These are phyloP conservation scores for Pueraria montana DNA, from an alignment of 306 rosid species.

Conservation along the genomic window DNA sequence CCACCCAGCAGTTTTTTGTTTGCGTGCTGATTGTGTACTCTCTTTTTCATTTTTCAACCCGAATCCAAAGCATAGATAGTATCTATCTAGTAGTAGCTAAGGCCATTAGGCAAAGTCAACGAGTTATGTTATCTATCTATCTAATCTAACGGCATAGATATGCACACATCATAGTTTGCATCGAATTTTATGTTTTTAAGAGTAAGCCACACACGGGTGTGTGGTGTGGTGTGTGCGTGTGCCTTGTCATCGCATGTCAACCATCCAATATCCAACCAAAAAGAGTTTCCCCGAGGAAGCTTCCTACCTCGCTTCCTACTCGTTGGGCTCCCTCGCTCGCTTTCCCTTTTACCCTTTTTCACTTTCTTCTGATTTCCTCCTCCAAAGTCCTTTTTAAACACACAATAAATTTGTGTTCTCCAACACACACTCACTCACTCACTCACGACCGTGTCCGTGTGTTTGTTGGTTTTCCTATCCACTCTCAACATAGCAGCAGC, in stretches of 20 bases:
- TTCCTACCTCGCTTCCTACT: slow-evolving; percentile 68
- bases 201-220: slow-evolving; percentile 26
- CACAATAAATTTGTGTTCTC: slow-evolving; percentile 39
- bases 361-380: slow-evolving; percentile 49
- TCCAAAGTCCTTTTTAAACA: slow-evolving; percentile 48
- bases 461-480: slow-evolving; percentile 1
- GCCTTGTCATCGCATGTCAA: slow-evolving; percentile 21
- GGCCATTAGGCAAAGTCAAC: slow-evolving; percentile 66
- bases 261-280: slow-evolving; percentile 59
- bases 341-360: slow-evolving; percentile 49
- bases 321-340: slow-evolving; percentile 46
- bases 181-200: slow-evolving; percentile 14
- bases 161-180: slow-evolving; percentile 17
- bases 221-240: slow-evolving; percentile 5
- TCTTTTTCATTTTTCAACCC: slow-evolving; percentile 51
- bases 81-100: neutral
- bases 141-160: neutral
- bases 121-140: slow-evolving; percentile 20
- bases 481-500: slow-evolving; percentile 23
- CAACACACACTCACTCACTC: neutral
- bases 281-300: slow-evolving; percentile 62
- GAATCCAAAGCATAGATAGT: slow-evolving; percentile 60
- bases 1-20: slow-evolving; percentile 47
- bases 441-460: slow-evolving; percentile 15
- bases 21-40: slow-evolving; percentile 45